Evolutionary conservation across 352 stramenopile species (phyloP).

Genomic region (Pythium monospermum): DNA sequence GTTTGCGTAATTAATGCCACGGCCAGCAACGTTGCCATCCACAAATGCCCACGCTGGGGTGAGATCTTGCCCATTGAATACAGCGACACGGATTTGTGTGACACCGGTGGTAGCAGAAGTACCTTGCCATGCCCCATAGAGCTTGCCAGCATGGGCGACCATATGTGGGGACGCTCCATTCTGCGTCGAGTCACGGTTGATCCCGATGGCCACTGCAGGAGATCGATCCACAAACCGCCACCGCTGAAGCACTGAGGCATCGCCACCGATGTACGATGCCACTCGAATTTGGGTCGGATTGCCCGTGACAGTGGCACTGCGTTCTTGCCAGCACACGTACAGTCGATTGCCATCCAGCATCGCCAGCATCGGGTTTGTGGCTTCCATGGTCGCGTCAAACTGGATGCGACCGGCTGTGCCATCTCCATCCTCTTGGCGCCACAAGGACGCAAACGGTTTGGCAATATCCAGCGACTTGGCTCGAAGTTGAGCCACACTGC

Average conservation of each 20-base stretch:
- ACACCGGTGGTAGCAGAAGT: slow-evolving; percentile 1
- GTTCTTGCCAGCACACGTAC: slow-evolving; percentile 56
- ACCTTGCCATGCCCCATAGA: slow-evolving; percentile 65
- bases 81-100: slow-evolving; percentile 46
- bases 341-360: slow-evolving; percentile 22
- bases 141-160: slow-evolving; percentile 27
- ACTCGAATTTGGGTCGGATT: slow-evolving; percentile 49
- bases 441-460: slow-evolving; percentile 27
- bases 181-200: slow-evolving; percentile 42
- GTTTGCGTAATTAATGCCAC: slow-evolving; percentile 39
- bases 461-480: slow-evolving; percentile 34
- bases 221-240: slow-evolving; percentile 38
- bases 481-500: slow-evolving; percentile 32
- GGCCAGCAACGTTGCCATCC: slow-evolving; percentile 36
- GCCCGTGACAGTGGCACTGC: slow-evolving; percentile 11
- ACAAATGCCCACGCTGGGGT: slow-evolving; percentile 49
- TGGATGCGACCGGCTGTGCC: slow-evolving; percentile 31
- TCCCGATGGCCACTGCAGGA: slow-evolving; percentile 20
- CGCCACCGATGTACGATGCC: slow-evolving; percentile 26
- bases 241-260: slow-evolving; percentile 19
- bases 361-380: slow-evolving; percentile 27
- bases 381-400: slow-evolving; percentile 35
- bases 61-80: slow-evolving; percentile 43
- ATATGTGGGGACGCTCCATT: slow-evolving; percentile 31
- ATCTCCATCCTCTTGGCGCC: slow-evolving; percentile 41